A percentile compares a stretch with the other conserved stretches of the same genome.
phyloP scores from a whole-genome alignment of 306 rosid species.

The Rosa lucieae region DNA sequence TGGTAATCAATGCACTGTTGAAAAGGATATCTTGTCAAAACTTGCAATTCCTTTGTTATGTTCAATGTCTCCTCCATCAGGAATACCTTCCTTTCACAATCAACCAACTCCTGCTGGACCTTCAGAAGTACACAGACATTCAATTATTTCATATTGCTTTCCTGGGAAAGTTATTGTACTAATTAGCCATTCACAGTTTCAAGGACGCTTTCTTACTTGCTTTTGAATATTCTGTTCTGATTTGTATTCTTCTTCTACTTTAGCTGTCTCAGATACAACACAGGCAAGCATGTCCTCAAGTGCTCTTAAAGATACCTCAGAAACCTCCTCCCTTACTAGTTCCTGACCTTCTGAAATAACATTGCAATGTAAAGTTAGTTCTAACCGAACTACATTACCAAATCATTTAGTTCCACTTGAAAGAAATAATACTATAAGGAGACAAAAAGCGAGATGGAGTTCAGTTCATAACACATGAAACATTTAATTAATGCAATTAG shows the following conservation, averaged over 20 bases:
- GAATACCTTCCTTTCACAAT: conserved; percentile 53
- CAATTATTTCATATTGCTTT: conserved; percentile 19
- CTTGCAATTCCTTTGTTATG: conserved; percentile 47
- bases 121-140: conserved; percentile 45
- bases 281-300: conserved; percentile 50
- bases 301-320: conserved; percentile 32
- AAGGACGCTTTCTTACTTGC: conserved; percentile 45
- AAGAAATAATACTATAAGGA: neutral
- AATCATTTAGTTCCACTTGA: neutral
- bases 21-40: conserved; percentile 68
- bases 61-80: conserved; percentile 45
- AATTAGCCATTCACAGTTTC: neutral
- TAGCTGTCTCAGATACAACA: conserved; percentile 42
- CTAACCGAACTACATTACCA: conserved; percentile 2
- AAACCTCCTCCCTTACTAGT: conserved; percentile 32
- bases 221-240: conserved; percentile 41
- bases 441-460: neutral
- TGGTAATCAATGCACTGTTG: conserved; percentile 6
- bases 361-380: conserved; percentile 25
- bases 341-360: conserved; percentile 35
- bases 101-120: conserved; percentile 54
- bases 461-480: neutral
- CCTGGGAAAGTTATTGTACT: neutral
- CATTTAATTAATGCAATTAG: neutral
- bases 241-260: conserved; percentile 51